phyloP scores from a whole-genome alignment of 257 asterid genomes.

The Nicotiana sylvestris region DNA sequence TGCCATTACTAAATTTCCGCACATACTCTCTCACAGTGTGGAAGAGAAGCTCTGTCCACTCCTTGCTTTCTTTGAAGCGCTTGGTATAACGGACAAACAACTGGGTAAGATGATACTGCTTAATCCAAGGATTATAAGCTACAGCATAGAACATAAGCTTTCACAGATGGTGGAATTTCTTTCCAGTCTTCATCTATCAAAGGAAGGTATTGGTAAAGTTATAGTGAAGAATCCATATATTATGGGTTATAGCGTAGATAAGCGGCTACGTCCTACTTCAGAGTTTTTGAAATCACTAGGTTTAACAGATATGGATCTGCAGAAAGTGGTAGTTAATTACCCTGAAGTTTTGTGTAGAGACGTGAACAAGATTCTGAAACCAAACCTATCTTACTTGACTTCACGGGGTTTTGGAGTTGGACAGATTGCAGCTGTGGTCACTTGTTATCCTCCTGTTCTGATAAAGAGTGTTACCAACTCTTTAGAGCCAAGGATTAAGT shows the following conservation, averaged over 20 bases:
- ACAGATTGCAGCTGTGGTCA: slow-evolving; percentile 66
- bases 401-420: slow-evolving; percentile 58
- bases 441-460: slow-evolving; percentile 84
- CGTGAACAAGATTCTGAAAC: slow-evolving; percentile 61
- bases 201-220: slow-evolving; percentile 69
- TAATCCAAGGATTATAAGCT: slow-evolving; percentile 87
- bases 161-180: slow-evolving; percentile 74
- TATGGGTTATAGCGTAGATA: slow-evolving; percentile 83
- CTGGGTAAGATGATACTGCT: slow-evolving; percentile 75
- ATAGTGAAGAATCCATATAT: slow-evolving; percentile 74
- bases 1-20: slow-evolving; percentile 80
- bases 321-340: slow-evolving; percentile 50
- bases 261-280: slow-evolving; percentile 64
- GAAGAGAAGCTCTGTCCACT: slow-evolving; percentile 97
- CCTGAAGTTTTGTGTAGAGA: slow-evolving; percentile 90
- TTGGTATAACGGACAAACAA: slow-evolving; percentile 81
- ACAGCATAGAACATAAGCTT: slow-evolving; percentile 87
- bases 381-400: slow-evolving; percentile 55
- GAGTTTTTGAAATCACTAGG: slow-evolving; percentile 78
- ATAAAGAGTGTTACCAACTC: slow-evolving; percentile 77
- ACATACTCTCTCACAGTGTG: slow-evolving; percentile 74
- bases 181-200: slow-evolving; percentile 54
- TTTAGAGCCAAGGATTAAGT: slow-evolving; percentile 78
- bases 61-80: slow-evolving; percentile 83
- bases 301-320: slow-evolving; percentile 57